Conservation (phyloP, 805 yeast genomes). For the Candida xiaguanensis region DNA sequence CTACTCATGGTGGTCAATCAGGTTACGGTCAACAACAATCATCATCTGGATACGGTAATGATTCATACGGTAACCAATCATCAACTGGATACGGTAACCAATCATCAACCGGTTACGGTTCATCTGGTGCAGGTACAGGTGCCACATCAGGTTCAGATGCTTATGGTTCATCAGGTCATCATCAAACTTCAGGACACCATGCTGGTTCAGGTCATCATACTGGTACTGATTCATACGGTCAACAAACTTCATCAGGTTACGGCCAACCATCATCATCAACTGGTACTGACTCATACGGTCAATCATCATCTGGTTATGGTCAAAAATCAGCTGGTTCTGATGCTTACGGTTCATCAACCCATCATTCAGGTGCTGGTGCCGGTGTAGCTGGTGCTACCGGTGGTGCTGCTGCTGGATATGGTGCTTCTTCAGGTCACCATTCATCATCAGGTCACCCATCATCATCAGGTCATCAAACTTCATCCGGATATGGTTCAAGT, state of each 20-base stretch:
- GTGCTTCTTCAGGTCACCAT: slow-evolving; percentile 5
- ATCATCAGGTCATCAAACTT: too few relatives aligned
- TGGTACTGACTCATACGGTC: slow-evolving; percentile 11
- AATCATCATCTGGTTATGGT: slow-evolving; percentile 7
- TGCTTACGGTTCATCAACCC: slow-evolving; percentile 7
- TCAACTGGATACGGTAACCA: slow-evolving; percentile 10
- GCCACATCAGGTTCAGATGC: slow-evolving; percentile 9
- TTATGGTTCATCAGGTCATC: slow-evolving; percentile 6
- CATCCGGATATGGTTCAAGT: slow-evolving; percentile 8
- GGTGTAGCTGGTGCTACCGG: slow-evolving; percentile 4
- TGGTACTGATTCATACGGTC: slow-evolving; percentile 13
- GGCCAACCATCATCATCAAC: slow-evolving; percentile 7
- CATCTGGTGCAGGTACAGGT: slow-evolving; percentile 9
- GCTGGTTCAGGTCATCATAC: slow-evolving; percentile 8
- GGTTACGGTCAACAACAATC: slow-evolving; percentile 6
- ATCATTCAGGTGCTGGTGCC: slow-evolving; percentile 4
- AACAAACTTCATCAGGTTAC: too few relatives aligned
- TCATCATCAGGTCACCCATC: slow-evolving; percentile 7
- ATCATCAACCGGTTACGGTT: not conserved
- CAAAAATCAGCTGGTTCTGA: slow-evolving; percentile 5
- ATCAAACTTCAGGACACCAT: slow-evolving; percentile 3
- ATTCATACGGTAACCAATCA: slow-evolving; percentile 4
- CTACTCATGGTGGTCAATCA: slow-evolving; percentile 7
- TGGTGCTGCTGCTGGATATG: slow-evolving; percentile 8
- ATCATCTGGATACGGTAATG: slow-evolving; percentile 9